phyloP scores from a whole-genome alignment of 2,329 filamentous ascomycete genomes.

The Cytospora schulzeri region DNA sequence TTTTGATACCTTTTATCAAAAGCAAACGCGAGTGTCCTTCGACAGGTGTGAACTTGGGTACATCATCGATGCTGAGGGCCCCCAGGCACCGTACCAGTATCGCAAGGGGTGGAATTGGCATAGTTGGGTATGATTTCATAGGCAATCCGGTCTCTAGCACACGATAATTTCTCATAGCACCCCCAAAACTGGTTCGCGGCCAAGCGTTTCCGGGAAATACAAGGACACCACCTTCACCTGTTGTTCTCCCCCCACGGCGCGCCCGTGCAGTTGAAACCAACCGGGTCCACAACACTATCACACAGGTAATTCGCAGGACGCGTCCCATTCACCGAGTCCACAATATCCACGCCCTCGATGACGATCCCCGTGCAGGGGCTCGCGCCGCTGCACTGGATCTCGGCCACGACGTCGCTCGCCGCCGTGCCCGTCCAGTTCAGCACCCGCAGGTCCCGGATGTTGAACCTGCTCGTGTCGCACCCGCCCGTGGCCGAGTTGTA shows the following conservation, averaged over 20 bases:
- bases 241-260: conserved; percentile 26
- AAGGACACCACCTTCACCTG: background rate
- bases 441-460: conserved; percentile 28
- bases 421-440: conserved; percentile 27
- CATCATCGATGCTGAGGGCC: conserved; percentile 24
- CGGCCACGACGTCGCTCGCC: conserved; percentile 22
- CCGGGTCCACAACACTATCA: conserved; percentile 22
- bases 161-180: background rate
- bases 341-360: conserved; percentile 13
- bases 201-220: too few relatives aligned
- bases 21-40: conserved; percentile 29
- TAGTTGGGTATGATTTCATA: conserved; percentile 18
- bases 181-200: background rate
- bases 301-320: conserved; percentile 24
- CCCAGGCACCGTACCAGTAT: conserved; percentile 23
- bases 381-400: conserved; percentile 28
- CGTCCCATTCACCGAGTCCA: conserved; percentile 23
- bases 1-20: conserved; percentile 30
- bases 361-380: conserved; percentile 25
- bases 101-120: conserved; percentile 25
- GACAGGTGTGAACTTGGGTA: conserved; percentile 29
- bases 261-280: conserved; percentile 25
- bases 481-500: conserved; percentile 28
- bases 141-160: background rate
- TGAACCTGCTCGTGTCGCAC: conserved; percentile 32